Conservation (phyloP, 257 asterid species). For the Solanum microdontum region DNA sequence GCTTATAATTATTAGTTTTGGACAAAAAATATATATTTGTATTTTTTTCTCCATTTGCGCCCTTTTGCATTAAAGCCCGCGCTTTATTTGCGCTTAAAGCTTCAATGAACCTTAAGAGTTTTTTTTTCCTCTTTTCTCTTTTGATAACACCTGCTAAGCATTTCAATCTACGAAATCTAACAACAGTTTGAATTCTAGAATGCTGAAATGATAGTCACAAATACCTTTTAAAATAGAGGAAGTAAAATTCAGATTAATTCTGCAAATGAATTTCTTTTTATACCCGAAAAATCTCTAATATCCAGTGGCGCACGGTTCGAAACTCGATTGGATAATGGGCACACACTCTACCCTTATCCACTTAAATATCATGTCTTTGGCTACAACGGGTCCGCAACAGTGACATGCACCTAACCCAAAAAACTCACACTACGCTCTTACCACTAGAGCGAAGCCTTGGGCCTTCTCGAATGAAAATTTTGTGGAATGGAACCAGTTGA, state of each 20-base stretch:
- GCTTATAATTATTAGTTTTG: background rate
- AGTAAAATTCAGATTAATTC: background rate
- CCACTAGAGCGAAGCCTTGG: background rate
- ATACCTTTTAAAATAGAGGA: background rate
- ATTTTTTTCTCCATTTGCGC: background rate
- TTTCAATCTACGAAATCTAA: background rate
- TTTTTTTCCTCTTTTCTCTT: background rate
- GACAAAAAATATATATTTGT: background rate
- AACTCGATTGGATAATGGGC: background rate
- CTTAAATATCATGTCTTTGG: background rate
- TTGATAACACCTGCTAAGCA: background rate
- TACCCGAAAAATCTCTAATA: background rate
- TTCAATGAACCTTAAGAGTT: background rate
- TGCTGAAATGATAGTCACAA: background rate
- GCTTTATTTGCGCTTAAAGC: background rate
- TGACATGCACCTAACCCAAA: background rate
- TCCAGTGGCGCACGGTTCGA: background rate
- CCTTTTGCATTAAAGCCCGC: background rate
- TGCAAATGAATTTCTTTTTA: background rate
- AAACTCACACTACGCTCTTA: background rate
- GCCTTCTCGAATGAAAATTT: background rate
- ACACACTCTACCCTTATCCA: background rate
- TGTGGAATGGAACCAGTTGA: background rate
- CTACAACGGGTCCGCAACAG: background rate
- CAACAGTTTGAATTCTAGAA: background rate